phyloP scores from a whole-genome alignment of 148 eudicot species.

The Persicaria maculosa region DNA sequence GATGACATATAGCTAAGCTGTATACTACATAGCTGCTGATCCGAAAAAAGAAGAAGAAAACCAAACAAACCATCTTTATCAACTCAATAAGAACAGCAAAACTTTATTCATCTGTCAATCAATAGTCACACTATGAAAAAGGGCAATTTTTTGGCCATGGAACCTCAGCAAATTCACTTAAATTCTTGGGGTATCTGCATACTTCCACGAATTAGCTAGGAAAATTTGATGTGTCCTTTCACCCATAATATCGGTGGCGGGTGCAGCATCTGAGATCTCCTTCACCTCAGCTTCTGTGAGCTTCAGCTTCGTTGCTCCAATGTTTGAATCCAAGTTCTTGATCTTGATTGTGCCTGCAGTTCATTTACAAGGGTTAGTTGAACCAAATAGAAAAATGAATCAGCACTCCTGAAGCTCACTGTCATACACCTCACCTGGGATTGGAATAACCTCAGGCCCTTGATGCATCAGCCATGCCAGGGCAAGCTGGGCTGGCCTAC shows the following conservation, averaged over 20 bases:
- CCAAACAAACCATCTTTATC: background rate
- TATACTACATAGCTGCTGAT: background rate
- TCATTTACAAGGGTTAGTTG: background rate
- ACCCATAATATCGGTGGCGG: conserved; percentile 29
- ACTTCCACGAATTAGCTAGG: conserved; percentile 24
- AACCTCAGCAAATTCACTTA: background rate
- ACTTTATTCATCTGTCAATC: background rate
- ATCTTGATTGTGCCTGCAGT: conserved; percentile 36
- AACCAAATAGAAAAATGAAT: background rate
- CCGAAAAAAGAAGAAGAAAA: no score
- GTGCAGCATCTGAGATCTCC: conserved; percentile 33
- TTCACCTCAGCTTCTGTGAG: conserved; percentile 24
- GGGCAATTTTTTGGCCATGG: background rate
- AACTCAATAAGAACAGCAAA: background rate
- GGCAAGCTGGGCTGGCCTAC: conserved; percentile 12
- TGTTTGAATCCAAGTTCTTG: conserved; percentile 30
- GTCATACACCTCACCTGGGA: conserved; percentile 6
- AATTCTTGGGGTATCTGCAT: conserved; percentile 23
- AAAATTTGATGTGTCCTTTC: conserved; percentile 21
- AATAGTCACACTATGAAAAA: background rate
- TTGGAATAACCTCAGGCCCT: conserved; percentile 15
- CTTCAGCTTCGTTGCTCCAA: conserved; percentile 24
- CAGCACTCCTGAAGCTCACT: no score
- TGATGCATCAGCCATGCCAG: conserved; percentile 16
- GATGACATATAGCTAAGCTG: background rate